Evolutionary conservation across 2,329 filamentous ascomycete species (phyloP).

Genomic region (Penicillium sp.): DNA sequence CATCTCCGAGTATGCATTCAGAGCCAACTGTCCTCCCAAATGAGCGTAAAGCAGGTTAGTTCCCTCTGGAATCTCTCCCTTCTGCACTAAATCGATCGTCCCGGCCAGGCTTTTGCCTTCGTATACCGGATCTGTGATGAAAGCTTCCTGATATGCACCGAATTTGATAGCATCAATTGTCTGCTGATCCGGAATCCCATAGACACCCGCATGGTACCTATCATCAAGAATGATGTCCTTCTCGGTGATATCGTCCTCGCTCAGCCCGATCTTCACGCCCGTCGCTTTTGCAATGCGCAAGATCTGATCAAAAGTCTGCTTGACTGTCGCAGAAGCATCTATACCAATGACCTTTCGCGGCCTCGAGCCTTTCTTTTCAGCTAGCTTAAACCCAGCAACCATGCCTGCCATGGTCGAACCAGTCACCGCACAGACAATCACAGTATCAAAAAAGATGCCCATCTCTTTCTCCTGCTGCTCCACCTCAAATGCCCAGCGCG

Average conservation of each 20-base stretch:
- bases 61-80: constrained; percentile 54
- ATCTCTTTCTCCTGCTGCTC: constrained; percentile 58
- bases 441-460: constrained; percentile 63
- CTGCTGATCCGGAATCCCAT: constrained; percentile 62
- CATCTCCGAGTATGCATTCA: constrained; percentile 62
- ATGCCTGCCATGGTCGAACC: constrained; percentile 69
- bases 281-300: constrained; percentile 64
- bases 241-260: constrained; percentile 57
- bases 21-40: constrained; percentile 64
- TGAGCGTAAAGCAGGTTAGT: constrained; percentile 71
- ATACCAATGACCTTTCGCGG: constrained; percentile 62
- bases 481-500: constrained; percentile 68
- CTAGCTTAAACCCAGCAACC: constrained; percentile 67
- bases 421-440: constrained; percentile 68
- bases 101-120: constrained; percentile 72
- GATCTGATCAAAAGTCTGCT: constrained; percentile 62
- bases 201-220: constrained; percentile 63
- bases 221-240: constrained; percentile 61
- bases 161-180: constrained; percentile 68
- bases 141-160: constrained; percentile 64
- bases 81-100: constrained; percentile 64
- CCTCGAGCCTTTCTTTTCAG: constrained; percentile 45
- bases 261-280: constrained; percentile 59
- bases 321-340: constrained; percentile 58
- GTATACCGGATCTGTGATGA: constrained; percentile 73